These are phyloP conservation scores for Nakataea oryzae DNA, from an alignment of 2,329 filamentous ascomycete species.

Conservation along the genomic window DNA sequence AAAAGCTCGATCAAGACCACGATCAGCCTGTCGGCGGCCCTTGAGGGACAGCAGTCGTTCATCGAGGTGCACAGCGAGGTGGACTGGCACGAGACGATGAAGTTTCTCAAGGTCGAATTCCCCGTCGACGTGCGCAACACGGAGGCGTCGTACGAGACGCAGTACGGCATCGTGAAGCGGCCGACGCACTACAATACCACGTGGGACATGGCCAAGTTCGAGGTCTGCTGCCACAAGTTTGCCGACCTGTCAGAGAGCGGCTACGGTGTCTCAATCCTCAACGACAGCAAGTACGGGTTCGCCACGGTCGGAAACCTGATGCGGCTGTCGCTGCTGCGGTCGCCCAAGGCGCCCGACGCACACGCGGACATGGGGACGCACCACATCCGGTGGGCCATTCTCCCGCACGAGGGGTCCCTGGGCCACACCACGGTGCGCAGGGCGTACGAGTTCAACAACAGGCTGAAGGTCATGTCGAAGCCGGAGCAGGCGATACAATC, in stretches of 20 bases:
- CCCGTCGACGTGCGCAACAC: slow-evolving; percentile 85
- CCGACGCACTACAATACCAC: slow-evolving; percentile 97
- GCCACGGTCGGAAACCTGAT: slow-evolving; percentile 58
- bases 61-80: slow-evolving; percentile 77
- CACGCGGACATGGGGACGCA: slow-evolving; percentile 61
- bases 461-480: slow-evolving; percentile 27
- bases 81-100: slow-evolving; percentile 96
- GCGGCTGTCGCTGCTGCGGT: slow-evolving; percentile 53
- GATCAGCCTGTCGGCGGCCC: slow-evolving; percentile 64
- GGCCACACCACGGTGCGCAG: slow-evolving; percentile 47
- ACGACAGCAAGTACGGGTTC: slow-evolving; percentile 63
- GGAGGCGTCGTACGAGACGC: slow-evolving; percentile 90
- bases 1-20: slow-evolving; percentile 79
- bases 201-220: slow-evolving; percentile 75
- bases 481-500: background rate
- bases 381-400: slow-evolving; percentile 54
- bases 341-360: slow-evolving; percentile 58
- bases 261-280: slow-evolving; percentile 59
- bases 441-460: slow-evolving; percentile 58
- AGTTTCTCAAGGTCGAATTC: slow-evolving; percentile 98
- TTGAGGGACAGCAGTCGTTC: slow-evolving; percentile 54
- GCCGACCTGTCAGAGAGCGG: slow-evolving; percentile 59
- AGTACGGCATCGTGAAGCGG: slow-evolving; percentile 78
- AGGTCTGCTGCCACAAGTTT: slow-evolving; percentile 68
- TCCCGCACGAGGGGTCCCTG: slow-evolving; percentile 50